Base-by-base conservation (phyloP, 2,329 filamentous ascomycete species). In the Hypoxylon rubiginosum region DNA sequence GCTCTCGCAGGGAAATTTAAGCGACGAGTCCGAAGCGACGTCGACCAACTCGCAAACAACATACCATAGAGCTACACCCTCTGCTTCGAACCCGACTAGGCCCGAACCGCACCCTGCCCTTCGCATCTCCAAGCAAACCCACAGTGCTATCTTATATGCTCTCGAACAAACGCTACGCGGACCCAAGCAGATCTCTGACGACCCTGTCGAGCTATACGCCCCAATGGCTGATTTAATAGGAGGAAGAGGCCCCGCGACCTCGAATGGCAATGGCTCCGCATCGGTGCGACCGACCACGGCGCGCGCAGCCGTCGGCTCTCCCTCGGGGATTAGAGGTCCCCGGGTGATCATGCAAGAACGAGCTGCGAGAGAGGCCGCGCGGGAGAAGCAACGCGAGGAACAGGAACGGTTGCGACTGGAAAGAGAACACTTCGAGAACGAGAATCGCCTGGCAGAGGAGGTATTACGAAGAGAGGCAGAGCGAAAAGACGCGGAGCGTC, bases 321-420 rank as follows among this genome's bases (percentile, higher is more conserved):
- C 86, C 9, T 84, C 85, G 64, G 90, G 91, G 26, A 92, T 97
- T 66, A 88, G 91, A 71, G 94, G 94, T 36, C 95, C 95, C 15
- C 90, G 92, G 70, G 92, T 95, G 81, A 95, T 98, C 74, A 97
- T 97, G 94, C 90, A 92, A 79, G 90, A 94, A 77, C 90, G 94
- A 61, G 86, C 88, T 59, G 92, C 92, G 70, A 87, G 94, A 67
- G 93, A 97, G 79, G 88, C 91, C 15, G 67, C 67, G 9, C 60
- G 64, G 19, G 93, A 97, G 78, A 88, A 90, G 62, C 86, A 88
- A 68, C 86, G 87, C 72, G 90, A 90, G 74, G 86, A 89, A 62
- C 71, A 90, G 74, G 86, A 89, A 64, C 72, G 71, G 81, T 79
- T 77, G 81, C 82, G 76, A 79, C 74, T 82, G 76, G 86, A 88